A percentile compares a stretch with the other conserved stretches of the same genome.
Evolutionary conservation across 164 flowering plant genomes (phyloP).

Genomic region (Santalum album): DNA sequence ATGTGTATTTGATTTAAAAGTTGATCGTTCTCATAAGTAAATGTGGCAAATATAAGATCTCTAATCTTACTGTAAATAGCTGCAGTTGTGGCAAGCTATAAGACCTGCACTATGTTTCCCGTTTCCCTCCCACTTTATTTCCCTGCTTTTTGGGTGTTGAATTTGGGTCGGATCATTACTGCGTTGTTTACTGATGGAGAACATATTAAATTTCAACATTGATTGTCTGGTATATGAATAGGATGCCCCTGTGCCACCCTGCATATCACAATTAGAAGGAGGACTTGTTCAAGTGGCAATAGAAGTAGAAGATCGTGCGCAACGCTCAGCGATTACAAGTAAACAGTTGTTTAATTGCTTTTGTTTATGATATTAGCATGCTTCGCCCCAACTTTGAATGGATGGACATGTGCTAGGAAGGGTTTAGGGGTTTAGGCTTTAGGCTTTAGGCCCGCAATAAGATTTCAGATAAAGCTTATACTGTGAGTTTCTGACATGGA

Average conservation of each 20-base stretch:
- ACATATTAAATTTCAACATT: too few relatives aligned
- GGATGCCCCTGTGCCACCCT: conserved; percentile 99
- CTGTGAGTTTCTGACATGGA: too few relatives aligned
- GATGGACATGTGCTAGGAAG: too few relatives aligned
- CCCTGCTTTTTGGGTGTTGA: background rate
- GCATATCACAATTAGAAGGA: conserved; percentile 94
- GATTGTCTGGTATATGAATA: conserved; percentile 13
- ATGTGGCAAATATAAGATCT: background rate
- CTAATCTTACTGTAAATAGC: too few relatives aligned
- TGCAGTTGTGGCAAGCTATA: background rate
- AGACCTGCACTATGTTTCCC: background rate
- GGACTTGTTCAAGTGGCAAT: conserved; percentile 99
- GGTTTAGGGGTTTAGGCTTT: too few relatives aligned
- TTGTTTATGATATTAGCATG: background rate
- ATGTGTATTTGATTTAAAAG: background rate
- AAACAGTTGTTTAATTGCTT: conserved; percentile 8
- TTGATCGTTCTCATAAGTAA: background rate
- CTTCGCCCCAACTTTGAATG: too few relatives aligned
- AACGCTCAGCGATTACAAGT: conserved; percentile 96
- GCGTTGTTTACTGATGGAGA: too few relatives aligned
- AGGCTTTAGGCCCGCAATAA: too few relatives aligned
- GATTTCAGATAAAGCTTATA: too few relatives aligned
- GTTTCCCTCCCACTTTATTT: background rate
- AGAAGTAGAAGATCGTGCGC: conserved; percentile 98
- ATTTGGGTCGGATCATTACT: too few relatives aligned